Evolutionary conservation across 1,284 basidiomycete genomes (phyloP).

Genomic region (Kalmanozyma brasiliensis): DNA sequence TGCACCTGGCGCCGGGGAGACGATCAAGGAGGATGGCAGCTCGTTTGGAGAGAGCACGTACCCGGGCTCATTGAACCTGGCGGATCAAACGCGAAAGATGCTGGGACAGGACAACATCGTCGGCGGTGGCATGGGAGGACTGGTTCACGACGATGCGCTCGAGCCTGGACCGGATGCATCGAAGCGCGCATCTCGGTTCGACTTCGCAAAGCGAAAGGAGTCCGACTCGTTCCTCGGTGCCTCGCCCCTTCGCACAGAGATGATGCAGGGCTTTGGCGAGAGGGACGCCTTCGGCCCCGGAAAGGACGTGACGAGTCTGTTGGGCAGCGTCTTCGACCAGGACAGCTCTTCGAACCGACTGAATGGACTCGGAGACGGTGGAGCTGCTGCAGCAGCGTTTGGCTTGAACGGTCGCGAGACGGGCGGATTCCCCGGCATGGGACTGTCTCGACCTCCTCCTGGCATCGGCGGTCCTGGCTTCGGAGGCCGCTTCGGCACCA

Average conservation of each 20-base stretch:
- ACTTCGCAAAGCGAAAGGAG: conserved; percentile 61
- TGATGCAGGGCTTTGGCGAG: conserved; percentile 33
- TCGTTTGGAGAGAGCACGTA: conserved; percentile 32
- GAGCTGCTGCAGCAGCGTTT: conserved; percentile 30
- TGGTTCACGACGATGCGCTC: conserved; percentile 23
- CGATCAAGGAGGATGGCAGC: conserved; percentile 42
- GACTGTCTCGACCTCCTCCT: conserved; percentile 32
- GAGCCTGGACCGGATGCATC: conserved; percentile 27
- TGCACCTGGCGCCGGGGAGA: conserved; percentile 53
- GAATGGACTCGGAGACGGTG: conserved; percentile 31
- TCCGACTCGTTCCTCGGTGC: conserved; percentile 43
- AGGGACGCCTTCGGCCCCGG: conserved; percentile 16
- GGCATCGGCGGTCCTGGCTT: conserved; percentile 45
- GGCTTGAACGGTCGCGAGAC: conserved; percentile 32
- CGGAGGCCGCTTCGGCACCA: conserved; percentile 39
- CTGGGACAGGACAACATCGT: conserved; percentile 43
- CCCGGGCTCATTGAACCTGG: conserved; percentile 45
- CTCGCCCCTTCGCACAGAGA: conserved; percentile 41
- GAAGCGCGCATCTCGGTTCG: conserved; percentile 57
- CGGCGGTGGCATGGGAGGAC: conserved; percentile 7
- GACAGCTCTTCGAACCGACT: conserved; percentile 21
- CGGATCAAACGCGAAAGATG: conserved; percentile 53
- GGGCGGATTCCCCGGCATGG: conserved; percentile 37
- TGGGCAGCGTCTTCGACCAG: conserved; percentile 56
- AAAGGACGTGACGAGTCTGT: conserved; percentile 52